Conservation (phyloP, 331 rosid species). For the Dryas integrifolia region DNA sequence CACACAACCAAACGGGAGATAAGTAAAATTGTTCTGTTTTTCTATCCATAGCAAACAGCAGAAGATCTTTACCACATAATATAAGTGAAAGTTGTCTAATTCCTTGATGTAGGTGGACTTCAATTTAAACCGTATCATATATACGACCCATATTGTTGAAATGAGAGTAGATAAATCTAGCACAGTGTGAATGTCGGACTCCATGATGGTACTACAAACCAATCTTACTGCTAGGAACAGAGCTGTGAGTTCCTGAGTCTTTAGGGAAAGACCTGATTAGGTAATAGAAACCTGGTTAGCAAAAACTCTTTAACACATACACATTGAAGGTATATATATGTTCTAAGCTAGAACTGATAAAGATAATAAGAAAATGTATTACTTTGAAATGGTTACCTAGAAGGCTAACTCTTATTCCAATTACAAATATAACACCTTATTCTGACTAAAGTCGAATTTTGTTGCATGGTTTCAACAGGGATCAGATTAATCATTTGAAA, state of each 20-base stretch:
- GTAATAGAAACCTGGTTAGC: not conserved
- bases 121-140: conserved; percentile 60
- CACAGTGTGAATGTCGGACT: conserved; percentile 43
- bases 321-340: not conserved
- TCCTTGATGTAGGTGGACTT: conserved; percentile 66
- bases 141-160: conserved; percentile 54
- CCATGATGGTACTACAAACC: conserved; percentile 38
- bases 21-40: not conserved
- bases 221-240: conserved; percentile 42
- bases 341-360: not conserved
- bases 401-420: too few relatives aligned
- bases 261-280: conserved; percentile 59
- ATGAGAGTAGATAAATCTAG: conserved; percentile 46
- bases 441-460: too few relatives aligned
- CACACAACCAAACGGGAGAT: not conserved
- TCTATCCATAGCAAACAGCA: not conserved
- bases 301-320: not conserved
- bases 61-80: conserved; percentile 47
- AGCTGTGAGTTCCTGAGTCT: conserved; percentile 81
- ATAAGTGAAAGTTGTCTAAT: conserved; percentile 50
- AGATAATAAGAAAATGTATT: too few relatives aligned
- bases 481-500: too few relatives aligned
- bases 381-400: too few relatives aligned
- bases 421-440: too few relatives aligned
- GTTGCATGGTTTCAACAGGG: too few relatives aligned